Evolutionary conservation across 2,329 filamentous ascomycete genomes (phyloP), one percentile per base, ranked within the genome.

Genomic region (Colletotrichum chlorophyti): DNA sequence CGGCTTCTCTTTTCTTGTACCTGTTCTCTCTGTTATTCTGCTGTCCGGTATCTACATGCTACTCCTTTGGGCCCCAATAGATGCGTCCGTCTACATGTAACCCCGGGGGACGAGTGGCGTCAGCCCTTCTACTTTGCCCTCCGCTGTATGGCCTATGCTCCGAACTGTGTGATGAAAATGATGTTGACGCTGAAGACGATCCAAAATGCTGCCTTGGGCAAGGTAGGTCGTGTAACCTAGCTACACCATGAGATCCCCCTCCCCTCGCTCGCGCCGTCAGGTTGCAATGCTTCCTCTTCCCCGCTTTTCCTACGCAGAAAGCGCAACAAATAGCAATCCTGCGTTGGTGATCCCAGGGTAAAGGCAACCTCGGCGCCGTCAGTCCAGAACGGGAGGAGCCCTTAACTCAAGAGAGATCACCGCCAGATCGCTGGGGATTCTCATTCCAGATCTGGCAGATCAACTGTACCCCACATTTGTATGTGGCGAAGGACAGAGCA

Each of bases 401-500:
- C n/a, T n/a, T n/a, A 34, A 37, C 47, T 21, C 27, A 24, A 41
- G 27, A 23, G 7, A 42, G 34, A 48, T 35, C 35, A 47, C n/a
- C 24, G n/a, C 32, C 38, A 21, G 7, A 42, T 42, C 37, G 14
- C 21, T 12, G 19, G 35, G 21, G 15, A 42, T 24, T 37, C 42
- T n/a, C 14, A 41, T 17, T 11, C 37, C 27, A 21, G 34, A 46
- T 47, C 46, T 41, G 40, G 40, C 26, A 27, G n/a, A 38, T n/a
- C 58, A 51, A 19, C 26, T 15, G 26, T 26, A 41, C 21, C 31
- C 17, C 37, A 29, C n/a, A n/a, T n/a, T n/a, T n/a, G n/a, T n/a
- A n/a, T n/a, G n/a, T n/a, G n/a, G n/a, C n/a, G n/a, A n/a, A n/a
- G 41, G 58, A 47, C 35, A 24, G 21, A 38, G 52, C 53, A 52